phyloP scores from a whole-genome alignment of 306 rosid genomes.

The Cucumis cinereus region DNA sequence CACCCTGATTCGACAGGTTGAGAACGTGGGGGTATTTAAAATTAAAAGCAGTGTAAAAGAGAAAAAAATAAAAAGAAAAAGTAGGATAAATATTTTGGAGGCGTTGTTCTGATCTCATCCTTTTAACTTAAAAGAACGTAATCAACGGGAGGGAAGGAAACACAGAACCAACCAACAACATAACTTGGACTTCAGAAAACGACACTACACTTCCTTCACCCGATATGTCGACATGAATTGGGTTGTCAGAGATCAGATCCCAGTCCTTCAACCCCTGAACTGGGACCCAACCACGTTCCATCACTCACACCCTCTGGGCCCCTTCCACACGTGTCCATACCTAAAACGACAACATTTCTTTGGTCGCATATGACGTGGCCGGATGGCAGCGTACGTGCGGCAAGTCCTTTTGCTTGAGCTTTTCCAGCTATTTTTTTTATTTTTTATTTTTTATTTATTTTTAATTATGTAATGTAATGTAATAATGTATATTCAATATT shows the following conservation, averaged over 20 bases:
- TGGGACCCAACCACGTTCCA: not conserved
- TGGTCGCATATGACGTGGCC: not conserved
- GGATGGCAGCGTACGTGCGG: not conserved
- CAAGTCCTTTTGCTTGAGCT: not conserved
- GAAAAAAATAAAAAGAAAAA: not conserved
- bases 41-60: too few relatives aligned
- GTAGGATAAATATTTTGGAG: not conserved
- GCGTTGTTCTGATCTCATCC: not conserved
- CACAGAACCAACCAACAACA: too few relatives aligned
- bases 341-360: not conserved
- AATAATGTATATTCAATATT: not conserved
- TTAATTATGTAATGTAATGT: not conserved
- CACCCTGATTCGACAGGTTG: too few relatives aligned
- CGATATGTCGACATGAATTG: not conserved
- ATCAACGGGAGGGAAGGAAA: not conserved
- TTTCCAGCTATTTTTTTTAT: not conserved
- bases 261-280: not conserved
- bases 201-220: not conserved
- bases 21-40: too few relatives aligned
- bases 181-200: not conserved
- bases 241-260: not conserved
- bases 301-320: not conserved
- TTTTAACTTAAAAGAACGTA: not conserved
- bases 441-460: not conserved
- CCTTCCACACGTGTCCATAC: not conserved